phyloP scores from a whole-genome alignment of 352 stramenopile species.

The Phytophthora megakarya region DNA sequence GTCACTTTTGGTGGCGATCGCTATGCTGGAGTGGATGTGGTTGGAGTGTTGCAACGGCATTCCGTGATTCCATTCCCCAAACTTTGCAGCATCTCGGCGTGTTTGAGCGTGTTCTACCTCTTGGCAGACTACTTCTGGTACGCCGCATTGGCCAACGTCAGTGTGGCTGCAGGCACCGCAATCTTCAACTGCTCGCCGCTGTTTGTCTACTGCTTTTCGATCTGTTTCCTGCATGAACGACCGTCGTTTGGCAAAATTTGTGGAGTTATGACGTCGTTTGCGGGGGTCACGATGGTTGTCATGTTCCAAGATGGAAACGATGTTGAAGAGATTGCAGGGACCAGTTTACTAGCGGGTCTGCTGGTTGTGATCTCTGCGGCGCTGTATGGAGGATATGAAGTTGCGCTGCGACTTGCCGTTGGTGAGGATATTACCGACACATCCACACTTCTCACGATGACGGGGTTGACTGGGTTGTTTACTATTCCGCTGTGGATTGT shows the following conservation, averaged over 20 bases:
- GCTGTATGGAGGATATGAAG: slow-evolving; percentile 57
- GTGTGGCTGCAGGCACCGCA: slow-evolving; percentile 46
- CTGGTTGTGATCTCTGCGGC: slow-evolving; percentile 57
- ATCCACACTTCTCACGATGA: slow-evolving; percentile 54
- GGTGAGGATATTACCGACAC: slow-evolving; percentile 50
- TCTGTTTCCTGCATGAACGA: slow-evolving; percentile 57
- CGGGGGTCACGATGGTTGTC: slow-evolving; percentile 52
- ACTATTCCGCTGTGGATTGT: slow-evolving; percentile 56
- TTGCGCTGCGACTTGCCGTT: slow-evolving; percentile 45
- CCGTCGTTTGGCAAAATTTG: slow-evolving; percentile 45
- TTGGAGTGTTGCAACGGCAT: slow-evolving; percentile 37
- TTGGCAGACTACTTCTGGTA: slow-evolving; percentile 69
- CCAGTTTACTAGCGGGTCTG: slow-evolving; percentile 43
- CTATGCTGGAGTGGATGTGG: slow-evolving; percentile 15
- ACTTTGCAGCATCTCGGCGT: slow-evolving; percentile 41
- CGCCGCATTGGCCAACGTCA: slow-evolving; percentile 48
- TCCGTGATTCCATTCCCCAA: slow-evolving; percentile 37
- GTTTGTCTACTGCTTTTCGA: slow-evolving; percentile 74
- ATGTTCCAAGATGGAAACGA: slow-evolving; percentile 44
- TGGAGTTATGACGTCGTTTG: slow-evolving; percentile 51
- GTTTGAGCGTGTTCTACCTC: slow-evolving; percentile 53
- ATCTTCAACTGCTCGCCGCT: slow-evolving; percentile 68
- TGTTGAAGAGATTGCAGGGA: slow-evolving; percentile 31
- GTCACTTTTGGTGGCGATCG: slow-evolving; percentile 29
- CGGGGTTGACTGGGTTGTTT: slow-evolving; percentile 49